Conservation (phyloP, 768 basidiomycete genomes). For the Termitomyces bulborhizus region DNA sequence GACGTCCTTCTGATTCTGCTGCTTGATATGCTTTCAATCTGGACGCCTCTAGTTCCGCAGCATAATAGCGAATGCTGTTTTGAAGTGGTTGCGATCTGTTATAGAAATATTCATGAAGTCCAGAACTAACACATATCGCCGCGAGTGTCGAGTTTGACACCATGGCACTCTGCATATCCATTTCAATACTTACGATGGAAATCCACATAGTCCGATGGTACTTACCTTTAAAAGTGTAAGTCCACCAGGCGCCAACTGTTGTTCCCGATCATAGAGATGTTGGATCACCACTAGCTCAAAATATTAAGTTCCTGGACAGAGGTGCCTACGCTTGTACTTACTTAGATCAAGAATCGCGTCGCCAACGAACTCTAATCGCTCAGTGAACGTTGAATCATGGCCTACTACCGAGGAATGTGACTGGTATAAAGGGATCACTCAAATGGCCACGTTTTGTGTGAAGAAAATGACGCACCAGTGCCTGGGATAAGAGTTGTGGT, state of each 20-base stretch:
- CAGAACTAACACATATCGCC: slow-evolving; percentile 66
- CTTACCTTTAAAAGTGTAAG: slow-evolving; percentile 72
- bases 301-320: slow-evolving; percentile 6
- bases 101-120: slow-evolving; percentile 56
- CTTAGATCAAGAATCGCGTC: slow-evolving; percentile 83
- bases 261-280: slow-evolving; percentile 61
- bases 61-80: slow-evolving; percentile 48
- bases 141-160: slow-evolving; percentile 77
- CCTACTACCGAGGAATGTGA: slow-evolving; percentile 61
- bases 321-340: slow-evolving; percentile 28
- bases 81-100: slow-evolving; percentile 50
- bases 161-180: slow-evolving; percentile 60
- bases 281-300: slow-evolving; percentile 57
- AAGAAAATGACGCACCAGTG: slow-evolving; percentile 48
- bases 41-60: slow-evolving; percentile 35
- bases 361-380: slow-evolving; percentile 79
- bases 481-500: slow-evolving; percentile 63
- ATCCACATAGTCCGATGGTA: not conserved
- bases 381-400: slow-evolving; percentile 54
- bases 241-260: slow-evolving; percentile 64
- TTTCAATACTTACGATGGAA: not conserved
- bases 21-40: slow-evolving; percentile 39
- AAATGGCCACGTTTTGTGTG: not conserved
- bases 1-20: slow-evolving; percentile 42
- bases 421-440: slow-evolving; percentile 28